These are phyloP conservation scores for Solanum phureja DNA, from an alignment of 257 asterid genomes.

Conservation along the genomic window DNA sequence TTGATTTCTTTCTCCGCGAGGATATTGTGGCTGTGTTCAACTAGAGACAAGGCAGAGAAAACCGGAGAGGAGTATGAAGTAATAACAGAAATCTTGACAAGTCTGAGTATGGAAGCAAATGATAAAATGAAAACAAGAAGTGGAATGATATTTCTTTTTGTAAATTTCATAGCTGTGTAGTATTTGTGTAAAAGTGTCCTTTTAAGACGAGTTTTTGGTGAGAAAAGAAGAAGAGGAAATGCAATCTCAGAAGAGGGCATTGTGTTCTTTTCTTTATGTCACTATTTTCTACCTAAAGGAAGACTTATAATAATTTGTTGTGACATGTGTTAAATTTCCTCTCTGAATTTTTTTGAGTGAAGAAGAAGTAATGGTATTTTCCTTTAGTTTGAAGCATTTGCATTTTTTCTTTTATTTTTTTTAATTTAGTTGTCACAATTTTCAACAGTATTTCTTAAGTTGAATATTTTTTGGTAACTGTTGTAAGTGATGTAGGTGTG, in stretches of 20 bases:
- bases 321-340: background rate
- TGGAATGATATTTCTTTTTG: constrained; percentile 42
- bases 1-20: constrained; percentile 42
- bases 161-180: constrained; percentile 32
- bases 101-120: constrained; percentile 45
- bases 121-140: constrained; percentile 44
- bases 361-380: constrained; percentile 35
- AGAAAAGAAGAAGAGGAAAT: constrained; percentile 27
- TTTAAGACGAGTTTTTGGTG: constrained; percentile 18
- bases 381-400: constrained; percentile 43
- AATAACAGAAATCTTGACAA: constrained; percentile 38
- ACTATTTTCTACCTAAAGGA: background rate
- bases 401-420: background rate
- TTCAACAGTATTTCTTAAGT: background rate
- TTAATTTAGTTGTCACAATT: background rate
- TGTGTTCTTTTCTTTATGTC: constrained; percentile 14
- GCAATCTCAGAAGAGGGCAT: constrained; percentile 51
- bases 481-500: background rate
- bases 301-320: background rate
- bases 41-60: constrained; percentile 4
- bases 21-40: background rate
- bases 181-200: background rate
- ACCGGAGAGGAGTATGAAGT: constrained; percentile 27
- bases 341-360: constrained; percentile 28
- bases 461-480: background rate